These are phyloP conservation scores for Ettlia oleoabundans DNA, from an alignment of 139 green algal species.

Conservation along the genomic window DNA sequence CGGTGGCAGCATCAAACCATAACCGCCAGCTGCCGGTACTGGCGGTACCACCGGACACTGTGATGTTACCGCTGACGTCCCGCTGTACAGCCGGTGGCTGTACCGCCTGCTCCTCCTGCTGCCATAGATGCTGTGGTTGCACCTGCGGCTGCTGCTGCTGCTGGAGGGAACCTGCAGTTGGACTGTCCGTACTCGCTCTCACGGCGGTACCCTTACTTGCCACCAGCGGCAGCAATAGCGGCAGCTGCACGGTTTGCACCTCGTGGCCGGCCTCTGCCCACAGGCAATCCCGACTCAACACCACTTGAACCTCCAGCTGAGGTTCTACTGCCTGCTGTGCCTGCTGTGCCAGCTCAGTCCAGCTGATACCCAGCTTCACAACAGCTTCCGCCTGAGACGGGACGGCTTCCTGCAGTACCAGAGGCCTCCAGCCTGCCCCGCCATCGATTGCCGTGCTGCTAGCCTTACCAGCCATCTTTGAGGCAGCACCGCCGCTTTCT, in stretches of 20 bases:
- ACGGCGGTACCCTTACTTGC: not conserved
- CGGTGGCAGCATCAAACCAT: not conserved
- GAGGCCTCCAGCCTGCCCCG: not conserved
- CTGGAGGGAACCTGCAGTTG: not conserved
- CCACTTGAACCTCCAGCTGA: slow-evolving; percentile 60
- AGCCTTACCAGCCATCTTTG: not conserved
- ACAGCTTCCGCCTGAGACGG: not conserved
- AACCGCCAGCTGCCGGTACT: slow-evolving; percentile 1
- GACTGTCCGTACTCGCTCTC: no score
- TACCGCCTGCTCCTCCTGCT: not conserved
- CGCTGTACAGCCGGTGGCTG: not conserved
- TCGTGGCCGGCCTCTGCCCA: slow-evolving; percentile 57
- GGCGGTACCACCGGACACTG: no score
- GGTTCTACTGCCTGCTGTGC: slow-evolving; percentile 31
- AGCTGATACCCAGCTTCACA: slow-evolving; percentile 4
- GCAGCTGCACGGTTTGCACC: slow-evolving; percentile 23
- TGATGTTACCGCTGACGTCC: not conserved
- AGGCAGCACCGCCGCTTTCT: not conserved
- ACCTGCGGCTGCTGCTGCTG: not conserved
- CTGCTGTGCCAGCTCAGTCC: slow-evolving; percentile 17
- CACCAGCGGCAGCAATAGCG: not conserved
- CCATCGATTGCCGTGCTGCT: not conserved
- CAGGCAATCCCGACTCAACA: slow-evolving; percentile 30
- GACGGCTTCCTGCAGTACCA: not conserved
- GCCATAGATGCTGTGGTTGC: not conserved